Base-by-base conservation (phyloP, 805 yeast species). In the Priceomyces melissophilus region DNA sequence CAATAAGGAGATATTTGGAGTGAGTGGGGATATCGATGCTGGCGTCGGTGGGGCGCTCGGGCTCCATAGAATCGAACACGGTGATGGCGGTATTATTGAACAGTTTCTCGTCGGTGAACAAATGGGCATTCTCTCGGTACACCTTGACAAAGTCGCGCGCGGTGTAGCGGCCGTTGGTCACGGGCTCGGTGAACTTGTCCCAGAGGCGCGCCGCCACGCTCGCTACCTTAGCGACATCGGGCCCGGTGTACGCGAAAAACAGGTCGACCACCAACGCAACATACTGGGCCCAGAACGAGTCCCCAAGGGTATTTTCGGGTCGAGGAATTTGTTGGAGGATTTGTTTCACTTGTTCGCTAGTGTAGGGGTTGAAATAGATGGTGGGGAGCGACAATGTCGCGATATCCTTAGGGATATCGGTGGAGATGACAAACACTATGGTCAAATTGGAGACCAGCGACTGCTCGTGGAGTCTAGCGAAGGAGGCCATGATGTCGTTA, bases 1-100 rank as follows among this genome's bases (percentile, higher is more conserved):
- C 87, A 26, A 88, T 74, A 11, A 89, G 61, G n/a, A 90, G 61
- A 54, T 76, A 87, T 54, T 86, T 84, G 2, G 91, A 75, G 37
- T 77, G 73, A 7, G 54, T 56, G 0, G 90, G 79, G 32, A 86
- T 62, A 47, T 81, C 82, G 38, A 71, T 50, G 11, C 59, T 53
- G 13, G 52, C 46, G 1, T 53, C 47, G n/a, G 52, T 42, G 4
- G 44, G 34, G 10, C 38, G 40, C 37, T 60, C 68, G 7, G 48
- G 55, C 29, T 51, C 48, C 6, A 47, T 47, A 0, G 62, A 57
- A 3, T 41, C 52, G 37, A 52, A 65, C 32, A 58, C 63, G n/a
- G 44, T 35, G 14, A 65, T 57, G 2, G 53, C 40, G 6, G 67
- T 51, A 49, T 60, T 67, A 49, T 52, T 56, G 39, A 67, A 45